Evolutionary conservation across 148 eudicot species (phyloP), one percentile per base, ranked within the genome.

Genomic region (Vaccinium vitisidaea): DNA sequence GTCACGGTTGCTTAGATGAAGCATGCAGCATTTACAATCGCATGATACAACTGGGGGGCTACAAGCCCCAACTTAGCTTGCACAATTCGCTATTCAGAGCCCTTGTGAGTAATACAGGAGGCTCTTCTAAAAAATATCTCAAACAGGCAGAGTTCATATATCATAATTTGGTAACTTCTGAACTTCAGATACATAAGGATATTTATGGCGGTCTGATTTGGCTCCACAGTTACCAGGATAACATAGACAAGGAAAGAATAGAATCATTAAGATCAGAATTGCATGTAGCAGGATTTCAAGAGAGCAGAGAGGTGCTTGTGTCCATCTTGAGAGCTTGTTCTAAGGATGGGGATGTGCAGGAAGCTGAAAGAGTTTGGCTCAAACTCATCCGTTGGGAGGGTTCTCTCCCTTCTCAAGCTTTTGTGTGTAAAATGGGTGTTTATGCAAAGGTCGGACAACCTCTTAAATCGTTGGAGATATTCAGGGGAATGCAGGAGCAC

Each of bases 201-300:
- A 89, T 97, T 63, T 97, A 91, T 80, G 91, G 91, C 36, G 98
- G 96, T 87, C 93, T 97, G 71, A 92, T 97, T 75, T 95, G 99
- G 98, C 98, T 97, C 61, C 99, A 95, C 75, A 97, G 99, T 84
- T 91, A 95, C 88, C 99, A 97, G 87, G 98, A 97, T 83, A 84
- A 79, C 56, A 80, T 93, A 76, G 98, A 97, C 84, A 90, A 87
- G 82, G 90, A 91, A 52, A 92, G 99, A 79, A 91, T 97, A 84
- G 79, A 80, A 36, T 90, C 85, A 71, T 79, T 97, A 75, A 87
- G 93, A 54, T 85, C 87, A 61, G 98, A 97, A 85, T 92, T 97
- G 99, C 87, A 82, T 67, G 83, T 76, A 63, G 85, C 77, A 6
- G 93, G 94, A 70, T 59, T 93, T 88, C 87, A 87, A 80, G 98